Conservation (phyloP, 768 basidiomycete species). For the Thelephora ganbajun region DNA sequence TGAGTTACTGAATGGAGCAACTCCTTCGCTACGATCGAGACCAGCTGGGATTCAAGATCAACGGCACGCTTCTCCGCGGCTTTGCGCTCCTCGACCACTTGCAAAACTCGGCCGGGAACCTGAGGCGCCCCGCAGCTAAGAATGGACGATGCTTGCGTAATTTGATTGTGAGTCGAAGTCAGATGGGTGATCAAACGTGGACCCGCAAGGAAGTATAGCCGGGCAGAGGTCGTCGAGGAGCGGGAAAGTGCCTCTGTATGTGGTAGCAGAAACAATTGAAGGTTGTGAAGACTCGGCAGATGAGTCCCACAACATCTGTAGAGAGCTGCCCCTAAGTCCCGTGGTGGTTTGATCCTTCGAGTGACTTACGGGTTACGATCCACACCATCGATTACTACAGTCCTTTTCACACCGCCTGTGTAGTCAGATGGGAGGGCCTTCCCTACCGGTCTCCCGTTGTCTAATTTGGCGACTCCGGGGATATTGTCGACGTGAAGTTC, state of each 20-base stretch:
- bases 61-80: slow-evolving; percentile 51
- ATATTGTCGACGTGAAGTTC: slow-evolving; percentile 32
- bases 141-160: slow-evolving; percentile 41
- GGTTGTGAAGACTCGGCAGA: slow-evolving; percentile 58
- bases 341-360: background rate
- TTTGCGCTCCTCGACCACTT: slow-evolving; percentile 54
- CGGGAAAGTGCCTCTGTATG: slow-evolving; percentile 55
- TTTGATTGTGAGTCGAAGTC: slow-evolving; percentile 36
- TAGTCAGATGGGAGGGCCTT: slow-evolving; percentile 61
- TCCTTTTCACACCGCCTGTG: slow-evolving; percentile 63
- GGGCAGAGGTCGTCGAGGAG: slow-evolving; percentile 45
- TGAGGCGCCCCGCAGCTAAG: slow-evolving; percentile 57
- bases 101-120: slow-evolving; percentile 53
- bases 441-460: slow-evolving; percentile 36
- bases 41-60: slow-evolving; percentile 58
- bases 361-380: slow-evolving; percentile 62
- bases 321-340: background rate
- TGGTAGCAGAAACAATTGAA: slow-evolving; percentile 59
- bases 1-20: slow-evolving; percentile 12
- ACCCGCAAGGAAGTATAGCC: slow-evolving; percentile 75
- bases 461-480: slow-evolving; percentile 20
- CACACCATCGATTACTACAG: slow-evolving; percentile 69
- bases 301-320: slow-evolving; percentile 75
- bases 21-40: slow-evolving; percentile 31
- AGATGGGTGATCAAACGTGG: slow-evolving; percentile 59